phyloP scores from a whole-genome alignment of 2,329 filamentous ascomycete genomes.

The Fusarium pseudograminearum region DNA sequence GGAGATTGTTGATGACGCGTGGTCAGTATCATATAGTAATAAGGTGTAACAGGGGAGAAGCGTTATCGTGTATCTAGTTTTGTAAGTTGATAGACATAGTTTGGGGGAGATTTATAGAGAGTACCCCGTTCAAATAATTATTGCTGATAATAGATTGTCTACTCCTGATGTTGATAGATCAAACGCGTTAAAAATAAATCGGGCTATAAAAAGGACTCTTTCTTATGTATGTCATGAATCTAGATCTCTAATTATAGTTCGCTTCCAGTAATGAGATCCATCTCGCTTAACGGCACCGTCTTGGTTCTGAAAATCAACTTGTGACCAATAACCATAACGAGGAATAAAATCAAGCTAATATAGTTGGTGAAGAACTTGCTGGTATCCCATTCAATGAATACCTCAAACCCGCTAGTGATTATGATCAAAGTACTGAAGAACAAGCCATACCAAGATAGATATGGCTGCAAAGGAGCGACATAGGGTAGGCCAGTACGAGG shows the following conservation, averaged over 20 bases:
- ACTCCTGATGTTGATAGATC: too few species aligned
- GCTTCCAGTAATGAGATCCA: constrained; percentile 17
- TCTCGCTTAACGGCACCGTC: constrained; percentile 11
- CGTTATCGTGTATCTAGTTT: too few species aligned
- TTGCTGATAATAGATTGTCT: too few species aligned
- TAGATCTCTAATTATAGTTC: neutral
- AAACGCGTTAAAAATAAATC: neutral
- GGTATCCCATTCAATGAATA: constrained; percentile 36
- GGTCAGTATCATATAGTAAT: too few species aligned
- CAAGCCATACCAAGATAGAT: constrained; percentile 57
- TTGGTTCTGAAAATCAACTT: constrained; percentile 36
- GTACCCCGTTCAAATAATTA: too few species aligned
- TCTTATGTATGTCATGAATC: neutral
- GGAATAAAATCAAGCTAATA: constrained; percentile 38
- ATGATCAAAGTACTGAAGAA: constrained; percentile 34
- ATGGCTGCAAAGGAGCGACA: constrained; percentile 67
- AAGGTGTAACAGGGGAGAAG: too few species aligned
- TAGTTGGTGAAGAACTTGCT: constrained; percentile 37
- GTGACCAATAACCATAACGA: constrained; percentile 34
- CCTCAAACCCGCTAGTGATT: constrained; percentile 36
- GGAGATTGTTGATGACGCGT: neutral
- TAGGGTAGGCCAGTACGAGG: constrained; percentile 59
- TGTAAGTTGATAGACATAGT: too few species aligned
- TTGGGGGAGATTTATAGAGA: too few species aligned
- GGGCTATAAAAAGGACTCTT: neutral